Evolutionary conservation across 2,329 filamentous ascomycete genomes (phyloP).

Genomic region (Cytospora leucostoma): DNA sequence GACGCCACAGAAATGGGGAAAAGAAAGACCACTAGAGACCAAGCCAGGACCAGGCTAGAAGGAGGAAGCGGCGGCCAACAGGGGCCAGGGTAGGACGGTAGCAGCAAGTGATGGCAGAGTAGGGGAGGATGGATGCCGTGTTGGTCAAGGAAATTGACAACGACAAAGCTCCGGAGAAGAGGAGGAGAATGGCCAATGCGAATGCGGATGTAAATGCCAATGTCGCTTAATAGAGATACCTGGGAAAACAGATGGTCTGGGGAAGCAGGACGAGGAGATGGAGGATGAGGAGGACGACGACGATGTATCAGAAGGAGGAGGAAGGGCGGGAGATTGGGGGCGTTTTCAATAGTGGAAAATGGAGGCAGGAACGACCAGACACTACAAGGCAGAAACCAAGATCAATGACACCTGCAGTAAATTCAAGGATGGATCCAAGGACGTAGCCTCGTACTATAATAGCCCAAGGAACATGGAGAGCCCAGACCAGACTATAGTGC

Average conservation of each 20-base stretch:
- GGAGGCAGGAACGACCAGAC: neutral
- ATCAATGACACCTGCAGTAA: neutral
- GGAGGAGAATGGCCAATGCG: neutral
- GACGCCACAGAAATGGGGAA: neutral
- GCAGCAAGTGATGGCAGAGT: neutral
- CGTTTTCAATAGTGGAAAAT: neutral
- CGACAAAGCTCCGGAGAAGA: no score
- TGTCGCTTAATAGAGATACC: no score
- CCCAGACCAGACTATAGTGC: neutral
- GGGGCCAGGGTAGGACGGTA: neutral
- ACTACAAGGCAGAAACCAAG: neutral
- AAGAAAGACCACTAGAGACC: neutral
- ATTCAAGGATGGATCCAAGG: neutral
- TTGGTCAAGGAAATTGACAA: neutral
- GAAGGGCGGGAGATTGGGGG: neutral
- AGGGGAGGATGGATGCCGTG: neutral
- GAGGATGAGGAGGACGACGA: no score
- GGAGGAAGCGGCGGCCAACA: neutral
- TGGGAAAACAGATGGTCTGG: no score
- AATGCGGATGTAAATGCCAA: no score
- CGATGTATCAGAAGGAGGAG: neutral
- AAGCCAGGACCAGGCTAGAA: neutral
- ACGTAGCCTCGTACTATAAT: neutral
- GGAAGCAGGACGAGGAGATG: no score
- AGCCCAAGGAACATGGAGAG: neutral